Conservation (phyloP, 768 basidiomycete genomes). For the Boletus sp. region DNA sequence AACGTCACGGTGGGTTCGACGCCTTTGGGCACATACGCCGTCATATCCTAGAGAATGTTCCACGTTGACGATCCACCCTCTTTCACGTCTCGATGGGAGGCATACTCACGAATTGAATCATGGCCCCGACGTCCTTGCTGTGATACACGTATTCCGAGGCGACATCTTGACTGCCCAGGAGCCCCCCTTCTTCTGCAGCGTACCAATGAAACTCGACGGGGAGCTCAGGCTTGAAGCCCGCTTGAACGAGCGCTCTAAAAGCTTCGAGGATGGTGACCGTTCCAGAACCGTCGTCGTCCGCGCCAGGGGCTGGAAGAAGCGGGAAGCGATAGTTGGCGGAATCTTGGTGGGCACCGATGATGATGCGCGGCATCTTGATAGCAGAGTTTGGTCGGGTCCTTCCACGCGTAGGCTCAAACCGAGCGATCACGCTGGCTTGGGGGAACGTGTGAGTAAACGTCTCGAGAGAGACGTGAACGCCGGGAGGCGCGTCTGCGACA, state of each 20-base stretch:
- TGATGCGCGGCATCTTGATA: conserved; percentile 28
- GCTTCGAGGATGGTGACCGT: conserved; percentile 78
- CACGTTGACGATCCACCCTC: conserved; percentile 33
- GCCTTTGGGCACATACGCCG: conserved; percentile 30
- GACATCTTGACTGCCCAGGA: conserved; percentile 42
- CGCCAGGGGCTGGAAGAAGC: conserved; percentile 45
- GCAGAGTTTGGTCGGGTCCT: not conserved
- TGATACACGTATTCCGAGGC: conserved; percentile 47
- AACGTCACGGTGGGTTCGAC: conserved; percentile 14
- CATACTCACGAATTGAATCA: conserved; percentile 45
- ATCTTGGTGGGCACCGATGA: conserved; percentile 44
- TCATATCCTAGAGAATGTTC: conserved; percentile 30
- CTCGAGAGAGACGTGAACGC: conserved; percentile 17
- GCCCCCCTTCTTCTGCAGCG: conserved; percentile 58
- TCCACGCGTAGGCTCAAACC: conserved; percentile 19
- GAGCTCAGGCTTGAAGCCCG: conserved; percentile 64
- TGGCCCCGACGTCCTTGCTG: conserved; percentile 47
- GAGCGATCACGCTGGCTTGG: conserved; percentile 24
- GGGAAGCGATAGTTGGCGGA: conserved; percentile 42
- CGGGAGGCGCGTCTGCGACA: conserved; percentile 7
- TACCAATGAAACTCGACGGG: conserved; percentile 85
- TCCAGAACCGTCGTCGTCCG: conserved; percentile 58
- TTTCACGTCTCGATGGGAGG: no score
- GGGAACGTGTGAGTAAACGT: conserved; percentile 24
- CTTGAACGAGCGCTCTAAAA: conserved; percentile 66